phyloP scores from a whole-genome alignment of 306 rosid species.

The Malus sylvestris region DNA sequence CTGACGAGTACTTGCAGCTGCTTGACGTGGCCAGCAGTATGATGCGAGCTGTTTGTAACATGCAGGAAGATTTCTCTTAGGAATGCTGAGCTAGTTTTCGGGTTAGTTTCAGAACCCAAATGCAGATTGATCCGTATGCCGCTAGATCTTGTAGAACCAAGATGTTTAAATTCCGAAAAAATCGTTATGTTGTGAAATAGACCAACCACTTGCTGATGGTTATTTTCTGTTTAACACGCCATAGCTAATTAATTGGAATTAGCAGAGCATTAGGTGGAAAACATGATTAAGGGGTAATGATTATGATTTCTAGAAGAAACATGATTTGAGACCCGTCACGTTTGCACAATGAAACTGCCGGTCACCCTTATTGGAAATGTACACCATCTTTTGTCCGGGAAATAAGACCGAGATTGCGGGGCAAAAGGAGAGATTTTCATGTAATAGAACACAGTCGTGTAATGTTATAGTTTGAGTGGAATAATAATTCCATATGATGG shows the following conservation, averaged over 20 bases:
- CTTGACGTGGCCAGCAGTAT: constrained; percentile 68
- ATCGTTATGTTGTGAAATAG: neutral
- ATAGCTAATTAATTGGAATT: neutral
- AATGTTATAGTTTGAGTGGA: neutral
- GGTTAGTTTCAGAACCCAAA: neutral
- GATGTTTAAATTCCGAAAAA: neutral
- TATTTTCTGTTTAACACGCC: neutral
- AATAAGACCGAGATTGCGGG: neutral
- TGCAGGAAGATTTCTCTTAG: constrained; percentile 52
- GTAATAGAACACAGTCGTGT: no score
- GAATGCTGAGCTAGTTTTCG: constrained; percentile 12
- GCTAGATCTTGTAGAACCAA: constrained; percentile 5
- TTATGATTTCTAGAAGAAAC: neutral
- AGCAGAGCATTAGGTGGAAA: constrained; percentile 10
- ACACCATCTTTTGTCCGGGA: neutral
- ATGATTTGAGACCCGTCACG: neutral
- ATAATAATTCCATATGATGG: neutral
- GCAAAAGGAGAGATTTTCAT: no score
- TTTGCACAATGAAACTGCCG: neutral
- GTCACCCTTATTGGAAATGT: neutral
- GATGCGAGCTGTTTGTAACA: constrained; percentile 57
- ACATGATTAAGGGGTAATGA: constrained; percentile 2
- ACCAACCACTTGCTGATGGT: neutral
- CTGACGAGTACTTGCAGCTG: constrained; percentile 87
- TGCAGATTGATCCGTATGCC: neutral